phyloP scores from a whole-genome alignment of 2,329 filamentous ascomycete genomes.

The Beauveria bassiana region DNA sequence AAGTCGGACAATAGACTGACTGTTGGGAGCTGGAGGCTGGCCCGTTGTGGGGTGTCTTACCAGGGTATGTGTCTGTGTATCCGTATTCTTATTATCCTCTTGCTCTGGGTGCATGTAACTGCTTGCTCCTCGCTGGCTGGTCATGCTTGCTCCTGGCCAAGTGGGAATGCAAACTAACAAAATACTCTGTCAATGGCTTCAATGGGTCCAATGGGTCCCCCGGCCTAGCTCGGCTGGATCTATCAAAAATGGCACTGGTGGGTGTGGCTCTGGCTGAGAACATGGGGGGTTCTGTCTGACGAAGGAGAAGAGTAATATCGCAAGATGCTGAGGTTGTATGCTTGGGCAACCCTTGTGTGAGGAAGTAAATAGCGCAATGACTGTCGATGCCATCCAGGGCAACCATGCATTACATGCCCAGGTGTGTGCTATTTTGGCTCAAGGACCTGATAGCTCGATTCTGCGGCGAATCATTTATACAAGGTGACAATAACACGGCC shows the following conservation, averaged over 20 bases:
- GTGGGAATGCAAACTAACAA: not conserved
- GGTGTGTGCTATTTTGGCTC: not conserved
- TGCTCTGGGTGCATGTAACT: not conserved
- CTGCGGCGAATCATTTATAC: not conserved
- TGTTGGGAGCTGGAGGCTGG: not conserved
- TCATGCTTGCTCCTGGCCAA: not conserved
- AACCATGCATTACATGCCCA: not conserved
- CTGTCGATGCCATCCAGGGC: not conserved
- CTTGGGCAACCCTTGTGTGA: not conserved
- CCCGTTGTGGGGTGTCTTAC: not conserved
- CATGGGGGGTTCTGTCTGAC: slow-evolving; percentile 2
- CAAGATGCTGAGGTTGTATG: not conserved
- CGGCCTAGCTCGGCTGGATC: not conserved
- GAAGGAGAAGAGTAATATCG: not conserved
- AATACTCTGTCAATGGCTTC: not conserved
- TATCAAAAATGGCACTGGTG: not conserved
- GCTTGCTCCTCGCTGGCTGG: too few species aligned
- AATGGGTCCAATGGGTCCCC: not conserved
- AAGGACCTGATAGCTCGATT: not conserved
- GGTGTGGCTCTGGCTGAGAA: not conserved
- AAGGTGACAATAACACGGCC: not conserved
- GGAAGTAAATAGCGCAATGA: not conserved
- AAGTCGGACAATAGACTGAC: not conserved
- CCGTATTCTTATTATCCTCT: not conserved
- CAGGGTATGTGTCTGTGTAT: not conserved